phyloP scores from a whole-genome alignment of 257 asterid genomes.

The Solanum clarkiae region DNA sequence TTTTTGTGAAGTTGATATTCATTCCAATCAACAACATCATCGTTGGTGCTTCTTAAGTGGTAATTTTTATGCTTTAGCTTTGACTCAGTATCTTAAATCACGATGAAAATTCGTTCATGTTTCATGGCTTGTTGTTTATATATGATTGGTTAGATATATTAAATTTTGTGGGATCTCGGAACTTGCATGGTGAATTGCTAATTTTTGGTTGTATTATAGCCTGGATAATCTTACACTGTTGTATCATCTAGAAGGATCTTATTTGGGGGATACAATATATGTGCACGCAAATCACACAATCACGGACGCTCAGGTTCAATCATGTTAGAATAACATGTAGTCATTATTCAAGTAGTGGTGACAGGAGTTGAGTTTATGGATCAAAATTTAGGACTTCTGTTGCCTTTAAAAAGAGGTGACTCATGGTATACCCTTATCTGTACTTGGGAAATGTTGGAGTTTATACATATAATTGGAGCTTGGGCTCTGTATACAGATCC shows the following conservation, averaged over 20 bases:
- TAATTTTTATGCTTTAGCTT: background rate
- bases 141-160: background rate
- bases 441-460: background rate
- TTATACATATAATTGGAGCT: background rate
- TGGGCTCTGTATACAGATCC: background rate
- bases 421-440: background rate
- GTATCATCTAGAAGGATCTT: background rate
- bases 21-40: slow-evolving; percentile 30
- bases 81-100: background rate
- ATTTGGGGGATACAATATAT: no score
- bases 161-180: background rate
- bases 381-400: background rate
- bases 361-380: background rate
- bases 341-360: background rate
- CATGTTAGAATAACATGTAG: background rate
- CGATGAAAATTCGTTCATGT: background rate
- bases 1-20: slow-evolving; percentile 28
- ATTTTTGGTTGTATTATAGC: background rate
- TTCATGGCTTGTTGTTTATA: background rate
- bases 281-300: no score
- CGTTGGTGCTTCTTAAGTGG: slow-evolving; percentile 16
- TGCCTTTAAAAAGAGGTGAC: background rate
- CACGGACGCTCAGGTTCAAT: background rate
- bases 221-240: background rate
- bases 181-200: background rate